These are phyloP conservation scores for Penicillium nucicola DNA, from an alignment of 495 filamentous ascomycete genomes.

Conservation along the genomic window DNA sequence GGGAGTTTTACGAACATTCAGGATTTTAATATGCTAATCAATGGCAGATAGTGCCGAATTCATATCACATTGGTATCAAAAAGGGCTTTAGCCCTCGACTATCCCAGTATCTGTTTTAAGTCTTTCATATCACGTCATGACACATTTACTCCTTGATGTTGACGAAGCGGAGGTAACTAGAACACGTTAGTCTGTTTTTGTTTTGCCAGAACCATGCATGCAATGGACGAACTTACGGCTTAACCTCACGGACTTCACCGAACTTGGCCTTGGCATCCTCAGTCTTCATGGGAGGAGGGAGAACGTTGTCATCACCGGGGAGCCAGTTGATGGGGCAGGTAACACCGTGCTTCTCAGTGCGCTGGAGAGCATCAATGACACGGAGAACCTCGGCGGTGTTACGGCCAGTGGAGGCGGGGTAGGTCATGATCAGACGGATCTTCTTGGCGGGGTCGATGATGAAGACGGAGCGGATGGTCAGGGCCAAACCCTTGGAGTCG, in stretches of 20 bases:
- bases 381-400: constrained; percentile 65
- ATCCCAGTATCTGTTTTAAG: constrained; percentile 1
- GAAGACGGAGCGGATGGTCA: constrained; percentile 68
- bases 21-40: not conserved
- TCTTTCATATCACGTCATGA: constrained; percentile 20
- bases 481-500: constrained; percentile 55
- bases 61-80: constrained; percentile 24
- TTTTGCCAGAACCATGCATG: not conserved
- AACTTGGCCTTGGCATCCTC: constrained; percentile 67
- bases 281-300: constrained; percentile 60
- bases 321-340: constrained; percentile 65
- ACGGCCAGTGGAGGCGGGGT: constrained; percentile 62
- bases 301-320: constrained; percentile 64
- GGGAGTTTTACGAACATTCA: too few species aligned
- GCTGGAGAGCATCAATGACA: constrained; percentile 64
- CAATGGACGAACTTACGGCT: constrained; percentile 53
- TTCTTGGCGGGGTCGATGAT: constrained; percentile 70
- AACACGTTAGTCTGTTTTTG: constrained; percentile 16
- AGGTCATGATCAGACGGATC: constrained; percentile 65
- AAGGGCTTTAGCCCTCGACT: constrained; percentile 7
- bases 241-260: constrained; percentile 60
- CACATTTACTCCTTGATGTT: constrained; percentile 36
- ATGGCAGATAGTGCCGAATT: constrained; percentile 5
- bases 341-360: constrained; percentile 59
- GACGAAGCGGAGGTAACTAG: constrained; percentile 48